Conservation (phyloP, 1,139 yeast genomes). For the Geotrichum macrosporum region DNA sequence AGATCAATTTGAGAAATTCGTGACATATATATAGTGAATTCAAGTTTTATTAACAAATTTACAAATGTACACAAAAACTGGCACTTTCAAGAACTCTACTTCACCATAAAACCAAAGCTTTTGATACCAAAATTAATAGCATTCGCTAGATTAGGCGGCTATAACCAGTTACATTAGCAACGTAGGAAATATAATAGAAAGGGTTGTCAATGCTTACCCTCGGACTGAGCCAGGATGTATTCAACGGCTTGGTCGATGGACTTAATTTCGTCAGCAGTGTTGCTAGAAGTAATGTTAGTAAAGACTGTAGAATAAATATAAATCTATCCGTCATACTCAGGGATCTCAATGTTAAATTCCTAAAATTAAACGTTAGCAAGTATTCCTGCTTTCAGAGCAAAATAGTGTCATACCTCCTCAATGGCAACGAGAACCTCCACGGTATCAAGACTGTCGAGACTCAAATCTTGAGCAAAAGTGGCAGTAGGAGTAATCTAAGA, state of each 20-base stretch:
- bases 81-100: too few relatives aligned
- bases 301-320: too few relatives aligned
- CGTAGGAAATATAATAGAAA: neutral
- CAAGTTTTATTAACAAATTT: too few relatives aligned
- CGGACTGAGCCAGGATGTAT: conserved; percentile 68
- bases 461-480: conserved; percentile 67
- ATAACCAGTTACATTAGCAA: too few relatives aligned
- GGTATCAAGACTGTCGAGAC: conserved; percentile 77
- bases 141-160: conserved; percentile 4
- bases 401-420: conserved; percentile 46
- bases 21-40: too few relatives aligned
- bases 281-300: too few relatives aligned
- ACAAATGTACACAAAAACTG: too few relatives aligned
- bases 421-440: conserved; percentile 85
- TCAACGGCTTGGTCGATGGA: conserved; percentile 84
- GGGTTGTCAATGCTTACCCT: conserved; percentile 40
- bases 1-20: too few relatives aligned
- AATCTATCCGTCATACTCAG: conserved; percentile 47
- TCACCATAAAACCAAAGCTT: too few relatives aligned
- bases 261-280: conserved; percentile 79
- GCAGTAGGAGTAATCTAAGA: conserved; percentile 51
- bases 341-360: conserved; percentile 60
- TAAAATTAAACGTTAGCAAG: conserved; percentile 26
- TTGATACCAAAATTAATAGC: too few relatives aligned
- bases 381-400: neutral